A percentile compares a stretch with the other conserved stretches of the same genome.
Evolutionary conservation across 805 yeast genomes (phyloP).

Genomic region (Kodamaea kaohsiungensis): DNA sequence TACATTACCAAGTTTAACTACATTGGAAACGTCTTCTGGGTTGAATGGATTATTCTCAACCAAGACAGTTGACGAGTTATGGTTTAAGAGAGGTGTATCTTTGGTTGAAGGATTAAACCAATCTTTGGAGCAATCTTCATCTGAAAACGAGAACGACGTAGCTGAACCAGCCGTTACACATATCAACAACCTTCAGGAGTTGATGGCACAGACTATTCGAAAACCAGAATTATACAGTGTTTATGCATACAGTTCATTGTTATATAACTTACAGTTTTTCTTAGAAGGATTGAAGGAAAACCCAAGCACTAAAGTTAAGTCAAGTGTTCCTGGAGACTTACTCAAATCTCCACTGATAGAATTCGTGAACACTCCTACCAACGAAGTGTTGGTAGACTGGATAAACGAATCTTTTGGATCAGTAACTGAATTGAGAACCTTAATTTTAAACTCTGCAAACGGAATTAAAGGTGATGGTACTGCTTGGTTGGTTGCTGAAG

Average conservation of each 20-base stretch:
- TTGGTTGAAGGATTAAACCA: slow-evolving; percentile 37
- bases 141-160: slow-evolving; percentile 1
- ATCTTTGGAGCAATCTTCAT: slow-evolving; percentile 21
- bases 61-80: slow-evolving; percentile 34
- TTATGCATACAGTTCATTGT: slow-evolving; percentile 46
- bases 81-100: slow-evolving; percentile 40
- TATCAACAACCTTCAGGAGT: slow-evolving; percentile 19
- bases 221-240: slow-evolving; percentile 46
- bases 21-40: slow-evolving; percentile 30
- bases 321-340: slow-evolving; percentile 31
- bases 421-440: slow-evolving; percentile 68
- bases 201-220: slow-evolving; percentile 44
- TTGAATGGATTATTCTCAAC: slow-evolving; percentile 39
- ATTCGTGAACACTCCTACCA: slow-evolving; percentile 35
- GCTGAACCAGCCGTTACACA: slow-evolving; percentile 1
- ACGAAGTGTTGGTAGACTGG: slow-evolving; percentile 44
- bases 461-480: slow-evolving; percentile 86
- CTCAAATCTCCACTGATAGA: slow-evolving; percentile 46
- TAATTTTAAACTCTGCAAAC: slow-evolving; percentile 66
- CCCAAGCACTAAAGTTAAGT: slow-evolving; percentile 12
- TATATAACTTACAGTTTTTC: slow-evolving; percentile 51
- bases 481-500: slow-evolving; percentile 82
- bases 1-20: slow-evolving; percentile 32
- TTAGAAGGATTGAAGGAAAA: slow-evolving; percentile 43
- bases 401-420: slow-evolving; percentile 71